Evolutionary conservation across 371 early-diverging fungal genomes (phyloP).

Genomic region (Paraphysoderma sedebokerense): DNA sequence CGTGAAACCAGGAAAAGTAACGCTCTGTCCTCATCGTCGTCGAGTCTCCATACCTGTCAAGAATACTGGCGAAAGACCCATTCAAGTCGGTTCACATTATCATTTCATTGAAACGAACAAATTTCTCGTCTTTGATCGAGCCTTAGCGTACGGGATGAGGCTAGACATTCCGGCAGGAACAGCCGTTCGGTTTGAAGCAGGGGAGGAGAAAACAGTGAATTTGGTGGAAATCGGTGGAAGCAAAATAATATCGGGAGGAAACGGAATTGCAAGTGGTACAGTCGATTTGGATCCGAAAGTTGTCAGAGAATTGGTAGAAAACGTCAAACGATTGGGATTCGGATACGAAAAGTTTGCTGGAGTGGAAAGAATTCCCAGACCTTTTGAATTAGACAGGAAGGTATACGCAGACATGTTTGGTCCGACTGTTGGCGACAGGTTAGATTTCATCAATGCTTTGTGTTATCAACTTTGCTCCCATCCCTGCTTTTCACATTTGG

Average conservation of each 20-base stretch:
- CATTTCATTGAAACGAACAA: slow-evolving; percentile 84
- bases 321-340: slow-evolving; percentile 1
- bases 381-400: slow-evolving; percentile 55
- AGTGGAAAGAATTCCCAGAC: no score
- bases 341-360: no score
- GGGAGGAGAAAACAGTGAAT: slow-evolving; percentile 63
- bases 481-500: no score
- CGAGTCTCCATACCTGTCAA: slow-evolving; percentile 50
- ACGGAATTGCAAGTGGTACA: slow-evolving; percentile 51
- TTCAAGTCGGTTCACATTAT: slow-evolving; percentile 86
- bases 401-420: slow-evolving; percentile 78
- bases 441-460: no score
- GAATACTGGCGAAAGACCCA: slow-evolving; percentile 80
- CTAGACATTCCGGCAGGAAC: slow-evolving; percentile 77
- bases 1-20: slow-evolving; percentile 37
- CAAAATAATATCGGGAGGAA: slow-evolving; percentile 64
- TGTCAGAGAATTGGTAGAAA: slow-evolving; percentile 2
- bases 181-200: slow-evolving; percentile 58
- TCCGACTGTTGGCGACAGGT: slow-evolving; percentile 82
- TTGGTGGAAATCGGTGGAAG: slow-evolving; percentile 70
- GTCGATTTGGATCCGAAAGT: slow-evolving; percentile 30
- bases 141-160: slow-evolving; percentile 58
- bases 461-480: no score
- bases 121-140: slow-evolving; percentile 58
- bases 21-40: slow-evolving; percentile 45